Evolutionary conservation across 805 yeast species (phyloP), one percentile per base, ranked within the genome.

Genomic region (Yarrowia divulgata): DNA sequence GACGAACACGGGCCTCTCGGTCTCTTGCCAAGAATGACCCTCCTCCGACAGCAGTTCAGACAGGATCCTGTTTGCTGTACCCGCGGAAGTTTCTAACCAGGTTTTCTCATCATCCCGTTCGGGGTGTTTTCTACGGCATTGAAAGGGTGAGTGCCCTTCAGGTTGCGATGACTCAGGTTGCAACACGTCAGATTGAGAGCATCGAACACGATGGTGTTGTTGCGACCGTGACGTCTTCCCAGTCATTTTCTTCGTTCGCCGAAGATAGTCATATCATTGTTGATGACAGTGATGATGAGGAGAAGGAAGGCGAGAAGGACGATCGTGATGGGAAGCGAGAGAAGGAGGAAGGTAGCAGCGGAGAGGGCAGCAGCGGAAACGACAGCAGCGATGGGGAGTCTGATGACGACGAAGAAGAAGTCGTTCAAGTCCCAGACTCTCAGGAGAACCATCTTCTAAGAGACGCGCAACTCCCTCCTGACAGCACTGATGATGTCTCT

Each of bases 1-100:
- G 58, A 2, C 42, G 58, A 18, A 52, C 58, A 5, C 58, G 58
- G 5, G 42, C 58, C 6, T 35, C 58, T 16, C 37, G 54, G 9
- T 32, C 54, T 16, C 19, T 32, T 7, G 39, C 37, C 19, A 32
- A 9, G 18, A 32, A 8, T 9, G 54, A 8, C 13, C 54, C 39
- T 9, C 39, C 14, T 8, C 54, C 54, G 32, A 0, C 16, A 2
- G 13, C 43, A 2, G 18, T 35, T 18, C 42, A 35, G 43, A 3
- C 9, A 2, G 32, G n/a, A 13, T 12, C 8, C n/a, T 35, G 16
- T 13, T 12, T 35, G 10, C 43, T 52, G 0, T 52, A 10, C 23
- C 58, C 58, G 10, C 42, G 58, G 2, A 19, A 3, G n/a, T 52
- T 52, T 18, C n/a, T 12, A 3, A 52, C 58, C 13, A 6, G 39